phyloP scores from a whole-genome alignment of 805 yeast genomes.

The Clavispora asparagi region DNA sequence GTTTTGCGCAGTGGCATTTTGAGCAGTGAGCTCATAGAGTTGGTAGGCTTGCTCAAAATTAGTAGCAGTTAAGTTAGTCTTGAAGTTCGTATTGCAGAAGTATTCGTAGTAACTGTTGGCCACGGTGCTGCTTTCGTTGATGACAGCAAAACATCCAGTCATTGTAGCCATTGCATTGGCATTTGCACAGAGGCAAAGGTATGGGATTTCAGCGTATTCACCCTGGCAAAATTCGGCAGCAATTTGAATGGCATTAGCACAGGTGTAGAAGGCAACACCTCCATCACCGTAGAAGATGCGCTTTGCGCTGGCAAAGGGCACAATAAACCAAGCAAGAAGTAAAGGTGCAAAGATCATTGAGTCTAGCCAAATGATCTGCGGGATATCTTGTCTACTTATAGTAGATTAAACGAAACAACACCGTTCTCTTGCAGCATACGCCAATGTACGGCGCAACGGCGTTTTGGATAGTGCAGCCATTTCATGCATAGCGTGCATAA shows the following conservation, averaged over 20 bases:
- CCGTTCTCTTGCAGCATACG: too few relatives aligned
- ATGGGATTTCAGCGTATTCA: neutral
- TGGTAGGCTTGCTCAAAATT: slow-evolving; percentile 44
- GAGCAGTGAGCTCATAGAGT: slow-evolving; percentile 13
- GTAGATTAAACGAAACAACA: neutral
- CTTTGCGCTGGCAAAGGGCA: neutral
- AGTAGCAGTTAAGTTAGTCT: slow-evolving; percentile 61
- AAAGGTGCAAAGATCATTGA: neutral
- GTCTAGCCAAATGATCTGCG: neutral
- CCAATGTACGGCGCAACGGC: neutral
- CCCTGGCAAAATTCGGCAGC: neutral
- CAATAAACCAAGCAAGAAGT: neutral
- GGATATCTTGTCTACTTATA: neutral
- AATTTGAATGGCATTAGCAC: neutral
- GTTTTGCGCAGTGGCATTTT: too few relatives aligned
- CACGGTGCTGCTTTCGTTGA: slow-evolving; percentile 1
- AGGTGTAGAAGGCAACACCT: neutral
- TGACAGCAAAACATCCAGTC: slow-evolving; percentile 3
- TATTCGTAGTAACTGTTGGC: slow-evolving; percentile 3
- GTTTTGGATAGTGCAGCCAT: neutral
- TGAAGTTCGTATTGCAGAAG: neutral
- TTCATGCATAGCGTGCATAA: neutral
- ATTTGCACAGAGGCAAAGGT: neutral
- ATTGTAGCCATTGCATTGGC: neutral
- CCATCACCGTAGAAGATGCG: neutral